Evolutionary conservation across 495 filamentous ascomycete genomes (phyloP), one percentile per base, ranked within the genome.

Genomic region (Talaromyces thailandensis): DNA sequence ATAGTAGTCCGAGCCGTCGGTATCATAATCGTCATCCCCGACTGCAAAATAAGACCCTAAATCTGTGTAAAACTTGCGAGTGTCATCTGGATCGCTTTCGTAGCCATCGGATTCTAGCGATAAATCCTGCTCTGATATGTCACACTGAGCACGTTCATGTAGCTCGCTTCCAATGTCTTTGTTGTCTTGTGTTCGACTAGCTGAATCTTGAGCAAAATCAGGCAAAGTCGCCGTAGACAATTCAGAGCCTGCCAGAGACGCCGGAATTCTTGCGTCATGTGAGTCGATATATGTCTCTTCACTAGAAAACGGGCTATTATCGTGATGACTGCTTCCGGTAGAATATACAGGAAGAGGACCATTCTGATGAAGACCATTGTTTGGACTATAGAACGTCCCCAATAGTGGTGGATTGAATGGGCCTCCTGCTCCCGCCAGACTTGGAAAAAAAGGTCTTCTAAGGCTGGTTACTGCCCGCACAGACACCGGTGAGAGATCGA

Each of bases 71-170:
- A 78, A 79, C 32, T 66, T 70, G 25, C 70, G 64, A 31, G 72
- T 66, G 26, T 79, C 73, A 51, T 73, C 71, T 1, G 68, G 60
- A 14, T 77, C 73, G 56, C 72, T 65, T 43, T 74, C 70, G 26
- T 57, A 45, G 32, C 31, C 61, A 14, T 40, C 52, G 16, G 40
- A 52, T 9, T 18, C 40, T 7, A 26, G 26, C 59, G 37, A 61
- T 6, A 7, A 23, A 48, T 0, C 26, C 37, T 59, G 21, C 12
- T 59, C 23, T 43, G n/a, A 16, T 14, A 28, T 21, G 18, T 60
- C 58, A 25, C 21, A 48, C 24, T 6, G 14, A 16, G 23, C 3
- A 26, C 12, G 7, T 26, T 23, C 23, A 28, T 55, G 26, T 55
- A 28, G 0, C 26, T 23, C 51, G 16, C 12, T 18, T 55, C 9